phyloP scores from a whole-genome alignment of 768 basidiomycete genomes.

The Hericium coralloides region DNA sequence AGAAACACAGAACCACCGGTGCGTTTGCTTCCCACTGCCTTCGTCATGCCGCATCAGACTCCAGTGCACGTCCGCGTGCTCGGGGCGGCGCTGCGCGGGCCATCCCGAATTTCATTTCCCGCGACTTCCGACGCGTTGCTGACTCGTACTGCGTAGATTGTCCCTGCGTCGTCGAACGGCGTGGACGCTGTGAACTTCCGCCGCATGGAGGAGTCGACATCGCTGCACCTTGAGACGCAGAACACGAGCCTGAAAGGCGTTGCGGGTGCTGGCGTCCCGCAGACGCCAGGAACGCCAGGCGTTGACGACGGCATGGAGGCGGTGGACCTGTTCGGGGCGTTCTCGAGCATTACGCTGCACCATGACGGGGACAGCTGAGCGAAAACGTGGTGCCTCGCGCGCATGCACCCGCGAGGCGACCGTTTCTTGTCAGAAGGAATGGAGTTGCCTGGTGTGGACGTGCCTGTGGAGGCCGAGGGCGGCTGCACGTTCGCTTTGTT shows the following conservation, averaged over 20 bases:
- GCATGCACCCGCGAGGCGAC: not conserved
- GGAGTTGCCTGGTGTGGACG: not conserved
- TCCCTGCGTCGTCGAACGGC: slow-evolving; percentile 70
- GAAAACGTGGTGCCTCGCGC: not conserved
- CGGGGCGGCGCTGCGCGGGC: not conserved
- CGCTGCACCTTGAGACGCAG: slow-evolving; percentile 70
- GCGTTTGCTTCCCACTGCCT: slow-evolving; percentile 22
- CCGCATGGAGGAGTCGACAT: slow-evolving; percentile 81
- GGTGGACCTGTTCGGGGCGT: slow-evolving; percentile 73
- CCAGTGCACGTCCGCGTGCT: not conserved
- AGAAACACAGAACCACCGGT: slow-evolving; percentile 91
- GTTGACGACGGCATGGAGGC: slow-evolving; percentile 36
- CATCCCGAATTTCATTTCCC: not conserved
- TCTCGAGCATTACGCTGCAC: slow-evolving; percentile 84
- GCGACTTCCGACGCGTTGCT: not conserved
- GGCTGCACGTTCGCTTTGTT: not conserved
- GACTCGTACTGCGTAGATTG: slow-evolving; percentile 45
- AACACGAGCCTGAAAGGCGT: slow-evolving; percentile 22
- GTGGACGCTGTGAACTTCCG: slow-evolving; percentile 87
- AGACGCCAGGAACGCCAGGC: slow-evolving; percentile 28
- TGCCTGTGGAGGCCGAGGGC: not conserved
- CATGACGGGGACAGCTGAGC: slow-evolving; percentile 58
- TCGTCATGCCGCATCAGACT: not conserved
- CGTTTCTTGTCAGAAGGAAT: not conserved
- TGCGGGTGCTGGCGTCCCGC: slow-evolving; percentile 24